phyloP scores from a whole-genome alignment of 768 basidiomycete genomes.

The Serpula lacrymans region DNA sequence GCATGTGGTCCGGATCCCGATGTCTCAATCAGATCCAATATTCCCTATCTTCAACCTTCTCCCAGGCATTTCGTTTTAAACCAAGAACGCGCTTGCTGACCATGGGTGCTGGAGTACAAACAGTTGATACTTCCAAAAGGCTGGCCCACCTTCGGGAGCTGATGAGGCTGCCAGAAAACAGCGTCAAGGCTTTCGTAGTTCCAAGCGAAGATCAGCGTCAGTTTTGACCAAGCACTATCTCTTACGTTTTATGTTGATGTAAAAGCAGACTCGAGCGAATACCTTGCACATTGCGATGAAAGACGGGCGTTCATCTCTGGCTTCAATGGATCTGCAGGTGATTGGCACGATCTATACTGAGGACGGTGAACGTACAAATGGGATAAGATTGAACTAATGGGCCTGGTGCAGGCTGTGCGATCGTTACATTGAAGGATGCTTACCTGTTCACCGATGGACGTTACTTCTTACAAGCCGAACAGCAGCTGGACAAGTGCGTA shows the following conservation, averaged over 20 bases:
- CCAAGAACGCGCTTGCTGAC: constrained; percentile 14
- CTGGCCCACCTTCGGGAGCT: constrained; percentile 63
- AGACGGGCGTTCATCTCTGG: constrained; percentile 88
- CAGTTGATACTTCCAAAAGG: constrained; percentile 60
- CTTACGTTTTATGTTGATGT: constrained; percentile 3
- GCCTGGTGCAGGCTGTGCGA: constrained; percentile 58
- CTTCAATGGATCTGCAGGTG: constrained; percentile 92
- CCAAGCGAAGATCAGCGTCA: constrained; percentile 92
- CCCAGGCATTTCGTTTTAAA: background rate
- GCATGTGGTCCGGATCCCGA: too few species aligned
- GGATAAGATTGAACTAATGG: constrained; percentile 10
- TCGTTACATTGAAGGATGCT: constrained; percentile 69
- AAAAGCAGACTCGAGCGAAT: constrained; percentile 94
- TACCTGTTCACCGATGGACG: constrained; percentile 93
- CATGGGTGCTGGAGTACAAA: constrained; percentile 40
- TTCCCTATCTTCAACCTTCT: constrained; percentile 3
- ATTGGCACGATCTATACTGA: constrained; percentile 10
- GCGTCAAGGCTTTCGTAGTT: constrained; percentile 74
- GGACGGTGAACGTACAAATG: background rate
- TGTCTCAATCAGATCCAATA: too few species aligned
- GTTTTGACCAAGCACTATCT: constrained; percentile 22
- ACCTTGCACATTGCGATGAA: constrained; percentile 79
- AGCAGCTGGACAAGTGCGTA: constrained; percentile 80
- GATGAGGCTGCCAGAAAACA: constrained; percentile 54
- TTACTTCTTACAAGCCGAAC: constrained; percentile 89